Evolutionary conservation across 768 basidiomycete species (phyloP).

Genomic region (Leccinum uliginosum): DNA sequence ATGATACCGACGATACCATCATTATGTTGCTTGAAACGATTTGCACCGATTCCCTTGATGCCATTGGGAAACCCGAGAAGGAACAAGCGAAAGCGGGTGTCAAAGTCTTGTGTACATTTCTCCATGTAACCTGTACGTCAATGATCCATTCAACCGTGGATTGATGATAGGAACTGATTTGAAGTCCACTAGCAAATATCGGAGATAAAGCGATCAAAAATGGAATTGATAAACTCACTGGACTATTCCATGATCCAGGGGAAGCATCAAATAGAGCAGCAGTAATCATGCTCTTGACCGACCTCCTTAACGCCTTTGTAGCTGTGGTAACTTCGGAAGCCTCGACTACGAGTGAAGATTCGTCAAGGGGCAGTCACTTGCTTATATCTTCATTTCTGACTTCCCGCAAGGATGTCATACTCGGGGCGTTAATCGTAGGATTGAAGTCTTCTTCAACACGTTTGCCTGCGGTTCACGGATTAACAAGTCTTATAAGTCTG

Average conservation of each 20-base stretch:
- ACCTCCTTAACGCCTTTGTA: slow-evolving; percentile 51
- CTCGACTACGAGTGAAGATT: neutral
- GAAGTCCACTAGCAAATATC: slow-evolving; percentile 51
- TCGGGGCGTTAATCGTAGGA: slow-evolving; percentile 60
- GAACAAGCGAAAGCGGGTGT: slow-evolving; percentile 85
- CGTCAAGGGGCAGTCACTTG: slow-evolving; percentile 28
- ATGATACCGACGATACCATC: slow-evolving; percentile 33
- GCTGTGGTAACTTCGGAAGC: neutral
- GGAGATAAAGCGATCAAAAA: slow-evolving; percentile 64
- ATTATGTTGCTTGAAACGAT: slow-evolving; percentile 68
- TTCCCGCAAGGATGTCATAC: slow-evolving; percentile 71
- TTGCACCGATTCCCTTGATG: slow-evolving; percentile 74
- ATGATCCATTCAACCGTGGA: neutral
- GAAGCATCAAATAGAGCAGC: slow-evolving; percentile 64
- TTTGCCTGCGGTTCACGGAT: slow-evolving; percentile 57
- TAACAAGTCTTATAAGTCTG: slow-evolving; percentile 65
- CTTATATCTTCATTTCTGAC: slow-evolving; percentile 37
- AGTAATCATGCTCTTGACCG: slow-evolving; percentile 62
- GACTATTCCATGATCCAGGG: slow-evolving; percentile 67
- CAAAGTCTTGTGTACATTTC: slow-evolving; percentile 74
- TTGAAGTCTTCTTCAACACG: slow-evolving; percentile 49
- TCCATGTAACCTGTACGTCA: slow-evolving; percentile 72
- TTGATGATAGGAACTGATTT: slow-evolving; percentile 1
- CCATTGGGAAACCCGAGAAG: slow-evolving; percentile 89
- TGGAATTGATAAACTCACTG: slow-evolving; percentile 70